Base-by-base conservation (phyloP, 1,284 basidiomycete species). In the Ustilago shanxiensis region DNA sequence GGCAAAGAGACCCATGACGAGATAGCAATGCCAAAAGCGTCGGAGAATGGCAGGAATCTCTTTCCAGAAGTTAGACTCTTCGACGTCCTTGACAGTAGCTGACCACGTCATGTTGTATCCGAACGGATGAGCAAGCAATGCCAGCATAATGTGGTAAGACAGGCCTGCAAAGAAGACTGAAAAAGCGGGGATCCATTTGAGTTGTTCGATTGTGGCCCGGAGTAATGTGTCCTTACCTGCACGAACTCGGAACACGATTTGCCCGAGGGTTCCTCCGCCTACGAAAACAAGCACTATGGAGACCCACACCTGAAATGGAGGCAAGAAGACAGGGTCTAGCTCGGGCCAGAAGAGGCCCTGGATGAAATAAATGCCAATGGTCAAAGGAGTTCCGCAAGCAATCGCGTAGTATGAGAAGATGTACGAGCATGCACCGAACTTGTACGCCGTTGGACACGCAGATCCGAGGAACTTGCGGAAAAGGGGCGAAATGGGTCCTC, bases 51-150 rank as follows among this genome's bases (percentile, higher is more conserved):
- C n/a, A n/a, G n/a, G n/a, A n/a, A n/a, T n/a, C 85, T 95, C 93
- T 59, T 92, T 90, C n/a, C n/a, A n/a, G 88, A 95, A 94, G 86
- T 94, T 94, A 54, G 58, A 59, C 35, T 79, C 68, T 24, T 74
- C 72, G 33, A 81, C 37, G 28, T 79, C 76, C 72, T 82, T 80
- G 72, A 70, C 33, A 24, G 80, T 82, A 0, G 80, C 66, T 9
- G 67, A 90, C 92, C 92, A 94, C 11, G 89, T 90, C 88, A 95
- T 95, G 86, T 94, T 91, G 87, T 93, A 93, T 2, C 92, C 92
- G 86, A 94, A 91, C 61, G 93, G 70, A 84, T 95, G 93, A 0
- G 92, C 90, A n/a, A 93, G 88, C 22, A 95, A 88, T 0, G 93
- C 92, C 37, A 90, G 88, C 3, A 90, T 88, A 44, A 94, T 89